A percentile compares a stretch with the other conserved stretches of the same genome.
These are phyloP conservation scores for Rhodomyrtus psidioides DNA, from an alignment of 441 rosid species.

Conservation along the genomic window DNA sequence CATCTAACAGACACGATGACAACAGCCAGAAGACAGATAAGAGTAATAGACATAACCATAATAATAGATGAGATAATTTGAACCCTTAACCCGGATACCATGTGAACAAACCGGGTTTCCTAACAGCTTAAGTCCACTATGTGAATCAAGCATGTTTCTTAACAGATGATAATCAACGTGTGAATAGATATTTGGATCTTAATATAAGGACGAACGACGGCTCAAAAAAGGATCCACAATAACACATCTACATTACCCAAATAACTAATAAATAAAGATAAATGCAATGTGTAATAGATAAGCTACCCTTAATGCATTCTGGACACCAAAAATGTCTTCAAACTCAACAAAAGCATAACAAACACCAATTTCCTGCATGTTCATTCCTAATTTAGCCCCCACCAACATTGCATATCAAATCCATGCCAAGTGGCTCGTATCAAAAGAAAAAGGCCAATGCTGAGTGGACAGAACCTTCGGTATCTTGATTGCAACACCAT, in stretches of 20 bases:
- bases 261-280: not conserved
- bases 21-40: not conserved
- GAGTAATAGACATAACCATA: not conserved
- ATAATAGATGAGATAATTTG: not conserved
- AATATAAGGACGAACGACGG: not conserved
- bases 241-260: not conserved
- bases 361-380: constrained; percentile 49
- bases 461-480: constrained; percentile 33
- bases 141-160: not conserved
- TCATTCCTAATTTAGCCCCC: constrained; percentile 12
- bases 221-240: not conserved
- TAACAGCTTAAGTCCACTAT: not conserved
- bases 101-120: not conserved
- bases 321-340: constrained; percentile 56
- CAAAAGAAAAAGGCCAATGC: not conserved
- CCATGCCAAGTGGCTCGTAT: not conserved
- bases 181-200: not conserved
- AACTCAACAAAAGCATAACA: constrained; percentile 82
- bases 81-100: not conserved
- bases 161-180: not conserved
- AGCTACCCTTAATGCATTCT: constrained; percentile 60
- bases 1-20: not conserved
- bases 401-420: not conserved
- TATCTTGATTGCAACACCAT: constrained; percentile 61
- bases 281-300: not conserved